Percentiles rank a stretch among this genome's conserved stretches.
These are phyloP conservation scores for Trichosporon inkin DNA, from an alignment of 1,284 basidiomycete genomes.

Conservation along the genomic window DNA sequence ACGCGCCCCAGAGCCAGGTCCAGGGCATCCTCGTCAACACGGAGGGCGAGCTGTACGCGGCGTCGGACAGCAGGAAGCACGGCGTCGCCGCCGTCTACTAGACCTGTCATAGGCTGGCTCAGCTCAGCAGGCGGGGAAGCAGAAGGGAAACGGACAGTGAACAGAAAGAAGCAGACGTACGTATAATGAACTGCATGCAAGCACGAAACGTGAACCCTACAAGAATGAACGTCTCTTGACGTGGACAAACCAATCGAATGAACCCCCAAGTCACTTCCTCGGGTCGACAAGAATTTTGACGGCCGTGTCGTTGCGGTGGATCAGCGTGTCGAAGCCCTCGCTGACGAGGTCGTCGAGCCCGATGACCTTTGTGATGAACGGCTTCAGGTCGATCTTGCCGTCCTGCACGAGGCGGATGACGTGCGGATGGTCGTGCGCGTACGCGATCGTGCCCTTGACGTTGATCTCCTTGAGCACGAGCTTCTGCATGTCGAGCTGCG, in stretches of 20 bases:
- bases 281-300: slow-evolving; percentile 28
- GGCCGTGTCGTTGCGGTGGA: slow-evolving; percentile 22
- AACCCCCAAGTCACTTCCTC: background rate
- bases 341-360: slow-evolving; percentile 18
- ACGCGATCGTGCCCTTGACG: slow-evolving; percentile 20
- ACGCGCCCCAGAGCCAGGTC: slow-evolving; percentile 50
- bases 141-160: too few relatives aligned
- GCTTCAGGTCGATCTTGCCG: slow-evolving; percentile 20
- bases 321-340: slow-evolving; percentile 21
- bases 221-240: too few relatives aligned
- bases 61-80: slow-evolving; percentile 43
- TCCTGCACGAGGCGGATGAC: slow-evolving; percentile 21
- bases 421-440: slow-evolving; percentile 19
- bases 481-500: slow-evolving; percentile 16
- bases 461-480: slow-evolving; percentile 23
- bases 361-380: slow-evolving; percentile 23
- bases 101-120: background rate
- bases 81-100: slow-evolving; percentile 45
- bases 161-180: too few relatives aligned
- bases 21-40: slow-evolving; percentile 61
- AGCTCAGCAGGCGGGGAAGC: too few relatives aligned
- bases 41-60: slow-evolving; percentile 50
- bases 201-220: too few relatives aligned
- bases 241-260: too few relatives aligned
- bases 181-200: too few relatives aligned